Percentiles rank a stretch among this genome's conserved stretches.
These are phyloP conservation scores for Ricinus communis DNA, from an alignment of 345 rosid species.

Conservation along the genomic window DNA sequence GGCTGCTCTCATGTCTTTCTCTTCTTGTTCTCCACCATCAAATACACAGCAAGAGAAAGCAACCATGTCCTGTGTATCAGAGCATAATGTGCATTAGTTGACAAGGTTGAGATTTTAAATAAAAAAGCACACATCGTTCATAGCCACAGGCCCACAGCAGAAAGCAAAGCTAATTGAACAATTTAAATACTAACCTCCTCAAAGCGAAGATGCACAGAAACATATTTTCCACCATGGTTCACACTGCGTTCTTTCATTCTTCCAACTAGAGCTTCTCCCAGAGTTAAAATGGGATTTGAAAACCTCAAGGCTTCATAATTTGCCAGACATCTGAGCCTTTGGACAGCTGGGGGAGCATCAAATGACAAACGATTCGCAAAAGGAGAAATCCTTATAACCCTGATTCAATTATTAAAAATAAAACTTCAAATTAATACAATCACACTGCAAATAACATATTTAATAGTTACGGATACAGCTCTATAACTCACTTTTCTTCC, in stretches of 20 bases:
- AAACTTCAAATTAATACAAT: slow-evolving; percentile 11
- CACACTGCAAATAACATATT: not conserved
- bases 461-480: not conserved
- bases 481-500: slow-evolving; percentile 82
- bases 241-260: slow-evolving; percentile 94
- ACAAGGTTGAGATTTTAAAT: slow-evolving; percentile 7
- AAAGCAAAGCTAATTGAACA: slow-evolving; percentile 4
- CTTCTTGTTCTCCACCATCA: slow-evolving; percentile 94
- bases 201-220: slow-evolving; percentile 97
- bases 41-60: slow-evolving; percentile 99
- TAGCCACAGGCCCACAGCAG: not conserved
- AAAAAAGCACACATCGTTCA: not conserved
- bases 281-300: slow-evolving; percentile 63
- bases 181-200: slow-evolving; percentile 75
- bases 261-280: slow-evolving; percentile 83
- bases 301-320: slow-evolving; percentile 88
- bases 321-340: slow-evolving; percentile 88
- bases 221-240: slow-evolving; percentile 72
- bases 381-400: slow-evolving; percentile 96
- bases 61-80: slow-evolving; percentile 84
- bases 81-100: slow-evolving; percentile 10
- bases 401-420: slow-evolving; percentile 37
- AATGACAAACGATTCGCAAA: slow-evolving; percentile 97
- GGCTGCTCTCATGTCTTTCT: slow-evolving; percentile 80
- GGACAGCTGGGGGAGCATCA: slow-evolving; percentile 92